These are phyloP conservation scores for Raddia distichophylla DNA, from an alignment of 176 grass and related monocot genomes.

Conservation along the genomic window DNA sequence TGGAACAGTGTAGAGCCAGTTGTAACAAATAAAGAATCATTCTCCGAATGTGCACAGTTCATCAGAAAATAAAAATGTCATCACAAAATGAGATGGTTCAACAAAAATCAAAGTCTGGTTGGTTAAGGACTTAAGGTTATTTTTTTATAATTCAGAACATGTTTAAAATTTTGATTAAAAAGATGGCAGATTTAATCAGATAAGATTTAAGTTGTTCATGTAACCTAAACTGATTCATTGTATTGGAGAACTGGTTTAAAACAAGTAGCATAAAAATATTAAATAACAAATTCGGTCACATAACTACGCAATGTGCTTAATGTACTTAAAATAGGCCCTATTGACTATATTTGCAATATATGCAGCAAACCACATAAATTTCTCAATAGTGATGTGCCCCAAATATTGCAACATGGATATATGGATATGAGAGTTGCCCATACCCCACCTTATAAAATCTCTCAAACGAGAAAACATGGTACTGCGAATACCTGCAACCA, in stretches of 20 bases:
- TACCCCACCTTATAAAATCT: background rate
- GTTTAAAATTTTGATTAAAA: background rate
- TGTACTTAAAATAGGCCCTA: background rate
- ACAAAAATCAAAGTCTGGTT: slow-evolving; percentile 2
- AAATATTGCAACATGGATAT: slow-evolving; percentile 4
- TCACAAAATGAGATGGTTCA: slow-evolving; percentile 23
- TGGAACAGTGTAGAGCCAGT: background rate
- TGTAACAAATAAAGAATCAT: slow-evolving; percentile 8
- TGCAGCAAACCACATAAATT: background rate
- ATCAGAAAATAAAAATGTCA: background rate
- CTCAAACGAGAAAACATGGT: background rate
- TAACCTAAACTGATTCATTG: background rate
- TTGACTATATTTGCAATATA: slow-evolving; percentile 14
- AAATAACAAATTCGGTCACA: background rate
- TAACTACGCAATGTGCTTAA: slow-evolving; percentile 5
- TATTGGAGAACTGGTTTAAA: background rate
- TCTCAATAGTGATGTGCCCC: background rate
- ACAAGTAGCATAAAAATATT: background rate
- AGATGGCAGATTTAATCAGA: background rate
- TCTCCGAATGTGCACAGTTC: slow-evolving; percentile 2
- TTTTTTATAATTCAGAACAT: background rate
- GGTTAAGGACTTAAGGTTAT: background rate
- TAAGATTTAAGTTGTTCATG: background rate
- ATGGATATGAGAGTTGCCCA: slow-evolving; percentile 10
- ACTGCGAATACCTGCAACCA: slow-evolving; percentile 1